Percentiles rank a stretch among this genome's conserved stretches.
Conservation (phyloP, 495 filamentous ascomycete genomes). For the Pyrenula massariospora region DNA sequence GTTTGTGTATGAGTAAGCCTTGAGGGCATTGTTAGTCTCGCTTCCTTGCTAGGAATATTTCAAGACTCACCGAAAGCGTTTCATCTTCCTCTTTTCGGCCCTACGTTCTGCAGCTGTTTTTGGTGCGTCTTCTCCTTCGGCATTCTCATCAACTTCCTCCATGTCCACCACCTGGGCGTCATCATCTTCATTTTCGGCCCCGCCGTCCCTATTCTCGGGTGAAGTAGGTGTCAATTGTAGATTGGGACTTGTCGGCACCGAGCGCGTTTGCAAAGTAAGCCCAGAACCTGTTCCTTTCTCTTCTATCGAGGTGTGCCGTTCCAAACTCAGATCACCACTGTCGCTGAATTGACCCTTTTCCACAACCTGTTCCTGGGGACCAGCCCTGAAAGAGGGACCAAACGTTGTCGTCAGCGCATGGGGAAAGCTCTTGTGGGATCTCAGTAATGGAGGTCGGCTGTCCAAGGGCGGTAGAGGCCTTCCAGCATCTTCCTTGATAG, state of each 20-base stretch:
- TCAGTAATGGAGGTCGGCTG: background rate
- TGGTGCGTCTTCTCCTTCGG: slow-evolving; percentile 30
- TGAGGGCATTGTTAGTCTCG: slow-evolving; percentile 11
- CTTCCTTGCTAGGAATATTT: slow-evolving; percentile 1
- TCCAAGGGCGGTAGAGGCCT: background rate
- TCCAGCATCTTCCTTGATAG: background rate
- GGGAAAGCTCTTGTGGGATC: background rate
- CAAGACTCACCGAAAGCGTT: slow-evolving; percentile 69
- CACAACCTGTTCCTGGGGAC: background rate
- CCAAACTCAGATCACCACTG: background rate
- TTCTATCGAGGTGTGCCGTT: background rate
- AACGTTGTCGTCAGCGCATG: background rate
- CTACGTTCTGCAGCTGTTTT: slow-evolving; percentile 59
- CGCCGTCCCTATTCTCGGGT: background rate
- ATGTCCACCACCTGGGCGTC: slow-evolving; percentile 39
- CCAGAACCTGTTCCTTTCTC: background rate
- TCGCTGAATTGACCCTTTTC: background rate
- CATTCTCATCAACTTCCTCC: slow-evolving; percentile 28
- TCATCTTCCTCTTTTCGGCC: slow-evolving; percentile 86
- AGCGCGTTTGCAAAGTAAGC: background rate
- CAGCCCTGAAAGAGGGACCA: background rate
- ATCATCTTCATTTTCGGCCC: slow-evolving; percentile 22
- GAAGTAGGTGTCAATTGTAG: background rate
- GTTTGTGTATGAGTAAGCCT: slow-evolving; percentile 97
- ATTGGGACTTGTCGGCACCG: background rate